Percentiles rank a stretch among this genome's conserved stretches.
These are phyloP conservation scores for Sporothrix pallida DNA, from an alignment of 2,329 filamentous ascomycete genomes.

Conservation along the genomic window DNA sequence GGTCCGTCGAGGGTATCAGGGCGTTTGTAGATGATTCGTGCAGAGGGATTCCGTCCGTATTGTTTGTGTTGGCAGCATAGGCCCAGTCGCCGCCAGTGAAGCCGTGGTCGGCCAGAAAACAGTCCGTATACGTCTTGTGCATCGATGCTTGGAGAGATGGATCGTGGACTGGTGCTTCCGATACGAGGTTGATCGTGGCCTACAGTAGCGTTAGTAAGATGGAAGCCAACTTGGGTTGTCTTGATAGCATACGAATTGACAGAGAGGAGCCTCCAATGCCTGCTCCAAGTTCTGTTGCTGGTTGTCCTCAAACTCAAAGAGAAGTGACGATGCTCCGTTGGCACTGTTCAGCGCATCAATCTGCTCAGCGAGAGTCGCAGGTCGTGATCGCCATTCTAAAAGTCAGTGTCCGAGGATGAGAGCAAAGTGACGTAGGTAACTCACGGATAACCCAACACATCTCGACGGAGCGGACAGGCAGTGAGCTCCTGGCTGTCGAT, in stretches of 20 bases:
- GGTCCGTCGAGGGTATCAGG: neutral
- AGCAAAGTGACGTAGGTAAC: neutral
- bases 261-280: neutral
- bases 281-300: neutral
- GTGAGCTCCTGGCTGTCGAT: neutral
- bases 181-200: constrained; percentile 8
- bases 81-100: constrained; percentile 1
- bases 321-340: neutral
- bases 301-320: neutral
- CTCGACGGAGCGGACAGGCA: neutral
- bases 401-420: neutral
- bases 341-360: neutral
- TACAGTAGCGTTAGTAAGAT: neutral
- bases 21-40: neutral
- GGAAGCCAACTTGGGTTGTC: too few species aligned
- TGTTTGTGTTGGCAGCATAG: neutral
- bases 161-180: neutral
- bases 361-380: neutral
- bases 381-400: neutral
- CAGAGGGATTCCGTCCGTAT: neutral
- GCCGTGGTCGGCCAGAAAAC: neutral
- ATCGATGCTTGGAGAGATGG: neutral
- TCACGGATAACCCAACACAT: constrained; percentile 1
- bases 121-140: constrained; percentile 10
- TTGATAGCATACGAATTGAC: neutral